Conservation (phyloP, 2,329 filamentous ascomycete species). For the Colletotrichum sp. region DNA sequence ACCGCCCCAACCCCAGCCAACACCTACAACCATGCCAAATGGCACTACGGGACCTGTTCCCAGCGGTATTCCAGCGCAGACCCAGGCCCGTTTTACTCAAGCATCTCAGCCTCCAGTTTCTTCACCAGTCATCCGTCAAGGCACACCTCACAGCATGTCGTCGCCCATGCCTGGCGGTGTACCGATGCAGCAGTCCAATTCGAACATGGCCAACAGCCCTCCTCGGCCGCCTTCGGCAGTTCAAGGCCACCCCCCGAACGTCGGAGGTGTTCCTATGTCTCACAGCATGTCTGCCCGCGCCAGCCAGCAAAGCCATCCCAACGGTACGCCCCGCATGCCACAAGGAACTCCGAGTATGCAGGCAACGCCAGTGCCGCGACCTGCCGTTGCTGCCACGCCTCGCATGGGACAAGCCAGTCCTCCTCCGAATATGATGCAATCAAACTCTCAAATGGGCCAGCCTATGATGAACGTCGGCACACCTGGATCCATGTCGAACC, state of each 20-base stretch:
- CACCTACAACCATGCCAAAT: conserved; percentile 43
- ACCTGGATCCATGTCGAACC: conserved; percentile 33
- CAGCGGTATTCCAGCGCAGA: conserved; percentile 47
- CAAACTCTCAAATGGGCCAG: conserved; percentile 60
- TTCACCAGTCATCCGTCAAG: conserved; percentile 70
- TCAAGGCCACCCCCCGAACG: conserved; percentile 60
- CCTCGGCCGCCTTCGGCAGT: conserved; percentile 70
- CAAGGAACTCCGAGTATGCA: conserved; percentile 68
- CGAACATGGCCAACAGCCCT: conserved; percentile 73
- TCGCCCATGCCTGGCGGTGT: conserved; percentile 69
- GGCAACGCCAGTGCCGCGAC: conserved; percentile 61
- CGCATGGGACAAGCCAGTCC: conserved; percentile 69
- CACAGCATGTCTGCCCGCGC: conserved; percentile 68
- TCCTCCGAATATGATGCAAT: conserved; percentile 63
- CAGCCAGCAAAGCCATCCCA: conserved; percentile 70
- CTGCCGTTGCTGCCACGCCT: conserved; percentile 60
- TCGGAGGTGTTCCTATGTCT: conserved; percentile 59
- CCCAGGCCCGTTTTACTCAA: conserved; percentile 56
- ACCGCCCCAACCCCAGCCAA: conserved; percentile 35
- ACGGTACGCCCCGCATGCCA: conserved; percentile 67
- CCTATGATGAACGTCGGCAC: conserved; percentile 52
- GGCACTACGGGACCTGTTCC: conserved; percentile 36
- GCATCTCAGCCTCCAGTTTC: conserved; percentile 68
- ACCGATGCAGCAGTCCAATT: conserved; percentile 69
- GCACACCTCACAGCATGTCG: conserved; percentile 69